A percentile compares a stretch with the other conserved stretches of the same genome.
Evolutionary conservation across 2,329 filamentous ascomycete species (phyloP).

Genomic region (Pleurostoma richardsiae): DNA sequence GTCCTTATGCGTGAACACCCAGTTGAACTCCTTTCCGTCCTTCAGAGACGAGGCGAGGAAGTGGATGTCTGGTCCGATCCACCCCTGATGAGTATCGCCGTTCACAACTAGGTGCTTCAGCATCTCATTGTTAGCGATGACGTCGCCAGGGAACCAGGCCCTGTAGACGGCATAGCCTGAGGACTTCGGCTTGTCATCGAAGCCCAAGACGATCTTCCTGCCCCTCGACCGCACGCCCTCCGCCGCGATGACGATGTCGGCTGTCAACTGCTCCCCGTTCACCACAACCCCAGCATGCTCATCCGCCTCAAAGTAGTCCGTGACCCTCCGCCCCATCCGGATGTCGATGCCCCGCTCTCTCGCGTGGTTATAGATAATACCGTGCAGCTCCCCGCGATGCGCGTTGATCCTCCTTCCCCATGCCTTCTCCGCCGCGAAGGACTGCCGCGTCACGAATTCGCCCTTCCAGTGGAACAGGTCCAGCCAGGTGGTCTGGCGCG

Average conservation of each 20-base stretch:
- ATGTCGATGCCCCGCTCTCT: slow-evolving; percentile 42
- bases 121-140: slow-evolving; percentile 37
- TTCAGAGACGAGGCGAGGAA: slow-evolving; percentile 48
- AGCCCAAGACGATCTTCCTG: slow-evolving; percentile 38
- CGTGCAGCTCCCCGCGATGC: slow-evolving; percentile 47
- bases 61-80: slow-evolving; percentile 46
- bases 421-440: slow-evolving; percentile 23
- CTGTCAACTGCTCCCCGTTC: slow-evolving; percentile 28
- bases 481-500: slow-evolving; percentile 35
- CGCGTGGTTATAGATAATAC: slow-evolving; percentile 45
- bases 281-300: slow-evolving; percentile 36
- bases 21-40: slow-evolving; percentile 44
- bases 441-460: slow-evolving; percentile 42
- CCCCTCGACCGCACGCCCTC: slow-evolving; percentile 42
- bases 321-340: slow-evolving; percentile 36
- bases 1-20: slow-evolving; percentile 44
- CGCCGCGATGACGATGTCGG: slow-evolving; percentile 38
- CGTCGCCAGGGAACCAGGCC: slow-evolving; percentile 36
- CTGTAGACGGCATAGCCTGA: slow-evolving; percentile 40
- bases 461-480: slow-evolving; percentile 40
- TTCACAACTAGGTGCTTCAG: slow-evolving; percentile 37
- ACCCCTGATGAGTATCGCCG: slow-evolving; percentile 45
- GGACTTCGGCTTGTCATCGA: slow-evolving; percentile 33
- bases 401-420: slow-evolving; percentile 46
- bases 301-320: slow-evolving; percentile 41